These are phyloP conservation scores for Chlorella sp. DNA, from an alignment of 139 green algal genomes.

Conservation along the genomic window DNA sequence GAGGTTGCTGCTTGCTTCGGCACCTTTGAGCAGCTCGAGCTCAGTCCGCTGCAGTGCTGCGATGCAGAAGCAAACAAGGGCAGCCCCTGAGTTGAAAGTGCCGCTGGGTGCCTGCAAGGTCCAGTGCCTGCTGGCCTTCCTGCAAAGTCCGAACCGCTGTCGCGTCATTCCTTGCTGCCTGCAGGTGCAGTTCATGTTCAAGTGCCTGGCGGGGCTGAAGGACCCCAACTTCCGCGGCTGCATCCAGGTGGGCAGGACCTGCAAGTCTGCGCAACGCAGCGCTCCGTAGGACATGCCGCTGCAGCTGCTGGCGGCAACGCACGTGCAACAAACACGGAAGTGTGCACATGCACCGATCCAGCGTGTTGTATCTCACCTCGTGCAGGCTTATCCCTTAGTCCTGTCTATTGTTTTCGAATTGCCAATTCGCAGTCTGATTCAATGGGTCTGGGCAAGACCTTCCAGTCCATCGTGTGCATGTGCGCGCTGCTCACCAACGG, in stretches of 20 bases:
- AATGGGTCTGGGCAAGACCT: constrained; percentile 71
- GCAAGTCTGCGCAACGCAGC: too few species aligned
- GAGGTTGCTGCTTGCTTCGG: background rate
- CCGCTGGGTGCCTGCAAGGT: too few species aligned
- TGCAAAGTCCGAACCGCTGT: background rate
- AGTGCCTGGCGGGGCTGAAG: constrained; percentile 80
- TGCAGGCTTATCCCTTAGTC: too few species aligned
- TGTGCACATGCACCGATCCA: too few species aligned
- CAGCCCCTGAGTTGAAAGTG: too few species aligned
- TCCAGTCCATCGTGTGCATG: constrained; percentile 62
- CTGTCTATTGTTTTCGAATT: too few species aligned
- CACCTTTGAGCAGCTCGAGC: background rate
- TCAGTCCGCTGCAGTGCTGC: too few species aligned
- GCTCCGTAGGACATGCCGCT: too few species aligned
- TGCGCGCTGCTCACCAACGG: constrained; percentile 78
- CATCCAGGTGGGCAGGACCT: constrained; percentile 60
- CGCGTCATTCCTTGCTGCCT: background rate
- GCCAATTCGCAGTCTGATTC: background rate
- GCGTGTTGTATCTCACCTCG: too few species aligned
- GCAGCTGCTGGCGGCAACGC: too few species aligned
- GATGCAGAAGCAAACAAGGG: too few species aligned
- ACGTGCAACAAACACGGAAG: too few species aligned
- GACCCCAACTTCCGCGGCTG: constrained; percentile 66
- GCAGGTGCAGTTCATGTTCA: constrained; percentile 82
- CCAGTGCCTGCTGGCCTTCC: background rate